Evolutionary conservation across 75 land plant genomes (phyloP).

Genomic region (Pseudotsuga menziesii): DNA sequence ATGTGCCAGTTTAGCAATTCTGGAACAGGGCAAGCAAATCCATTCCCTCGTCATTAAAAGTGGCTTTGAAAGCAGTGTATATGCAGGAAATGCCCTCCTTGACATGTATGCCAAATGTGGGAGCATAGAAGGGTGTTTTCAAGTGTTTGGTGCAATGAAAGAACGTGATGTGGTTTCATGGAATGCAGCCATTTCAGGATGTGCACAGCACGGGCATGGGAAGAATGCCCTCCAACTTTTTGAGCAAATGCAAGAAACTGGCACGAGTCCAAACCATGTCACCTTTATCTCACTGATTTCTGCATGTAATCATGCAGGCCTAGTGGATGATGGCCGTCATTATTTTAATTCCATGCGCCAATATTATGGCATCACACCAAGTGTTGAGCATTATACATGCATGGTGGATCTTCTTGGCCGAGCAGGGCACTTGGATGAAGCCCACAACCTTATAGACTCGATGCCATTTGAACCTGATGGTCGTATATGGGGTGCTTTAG

Average conservation of each 20-base stretch:
- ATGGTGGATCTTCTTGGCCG: slow-evolving; percentile 48
- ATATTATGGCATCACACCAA: slow-evolving; percentile 23
- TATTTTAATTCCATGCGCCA: slow-evolving; percentile 28
- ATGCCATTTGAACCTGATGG: slow-evolving; percentile 18
- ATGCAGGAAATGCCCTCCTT: slow-evolving; percentile 52
- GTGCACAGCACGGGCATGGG: slow-evolving; percentile 33
- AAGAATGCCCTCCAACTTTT: slow-evolving; percentile 31
- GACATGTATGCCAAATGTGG: slow-evolving; percentile 44
- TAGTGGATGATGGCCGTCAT: slow-evolving; percentile 26
- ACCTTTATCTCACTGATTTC: slow-evolving; percentile 32
- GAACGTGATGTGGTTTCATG: slow-evolving; percentile 61
- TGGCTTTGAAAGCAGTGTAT: slow-evolving; percentile 29
- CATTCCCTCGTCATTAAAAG: slow-evolving; percentile 47
- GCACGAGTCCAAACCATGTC: slow-evolving; percentile 23
- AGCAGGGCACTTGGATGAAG: slow-evolving; percentile 34
- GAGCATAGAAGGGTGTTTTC: slow-evolving; percentile 33
- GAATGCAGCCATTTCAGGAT: slow-evolving; percentile 65
- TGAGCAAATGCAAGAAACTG: slow-evolving; percentile 27
- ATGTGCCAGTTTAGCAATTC: slow-evolving; percentile 34
- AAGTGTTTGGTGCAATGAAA: slow-evolving; percentile 48
- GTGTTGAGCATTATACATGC: slow-evolving; percentile 42
- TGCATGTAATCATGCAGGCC: slow-evolving; percentile 48
- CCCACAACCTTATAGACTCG: slow-evolving; percentile 23
- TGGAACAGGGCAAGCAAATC: slow-evolving; percentile 47
- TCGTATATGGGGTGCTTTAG: slow-evolving; percentile 32